Conservation (phyloP, 140 eudicot genomes). For the Oenanthe javanica region DNA sequence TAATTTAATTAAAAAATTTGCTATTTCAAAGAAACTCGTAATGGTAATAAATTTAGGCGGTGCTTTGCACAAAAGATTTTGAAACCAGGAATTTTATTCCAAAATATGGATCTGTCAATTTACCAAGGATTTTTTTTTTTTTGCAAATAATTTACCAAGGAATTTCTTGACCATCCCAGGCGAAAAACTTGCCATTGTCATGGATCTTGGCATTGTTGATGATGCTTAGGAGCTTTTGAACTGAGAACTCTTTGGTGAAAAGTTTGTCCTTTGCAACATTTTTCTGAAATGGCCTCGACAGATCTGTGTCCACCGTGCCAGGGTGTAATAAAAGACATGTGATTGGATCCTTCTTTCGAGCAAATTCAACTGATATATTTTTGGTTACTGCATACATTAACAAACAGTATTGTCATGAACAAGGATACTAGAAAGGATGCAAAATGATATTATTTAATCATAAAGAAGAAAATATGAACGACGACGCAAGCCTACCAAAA, state of each 20-base stretch:
- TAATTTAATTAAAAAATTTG: neutral
- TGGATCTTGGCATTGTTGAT: conserved; percentile 51
- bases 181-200: conserved; percentile 89
- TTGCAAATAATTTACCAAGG: no score
- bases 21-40: neutral
- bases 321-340: conserved; percentile 81
- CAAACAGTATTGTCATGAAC: neutral
- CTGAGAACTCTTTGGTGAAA: conserved; percentile 81
- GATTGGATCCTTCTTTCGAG: conserved; percentile 79
- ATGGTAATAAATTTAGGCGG: neutral
- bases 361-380: conserved; percentile 77
- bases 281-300: conserved; percentile 82
- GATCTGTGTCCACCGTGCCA: conserved; percentile 93
- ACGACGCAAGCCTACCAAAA: neutral
- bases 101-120: conserved; percentile 5
- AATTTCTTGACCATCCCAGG: conserved; percentile 96
- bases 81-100: neutral
- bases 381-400: conserved; percentile 59
- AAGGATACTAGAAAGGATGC: neutral
- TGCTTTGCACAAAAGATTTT: neutral
- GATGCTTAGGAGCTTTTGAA: conserved; percentile 57
- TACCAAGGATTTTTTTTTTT: no score
- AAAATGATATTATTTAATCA: neutral
- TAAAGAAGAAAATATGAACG: neutral
- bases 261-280: conserved; percentile 84